A percentile compares a stretch with the other conserved stretches of the same genome.
These are phyloP conservation scores for Rhizopus arrhizus DNA, from an alignment of 371 early-diverging fungal genomes.

Conservation along the genomic window DNA sequence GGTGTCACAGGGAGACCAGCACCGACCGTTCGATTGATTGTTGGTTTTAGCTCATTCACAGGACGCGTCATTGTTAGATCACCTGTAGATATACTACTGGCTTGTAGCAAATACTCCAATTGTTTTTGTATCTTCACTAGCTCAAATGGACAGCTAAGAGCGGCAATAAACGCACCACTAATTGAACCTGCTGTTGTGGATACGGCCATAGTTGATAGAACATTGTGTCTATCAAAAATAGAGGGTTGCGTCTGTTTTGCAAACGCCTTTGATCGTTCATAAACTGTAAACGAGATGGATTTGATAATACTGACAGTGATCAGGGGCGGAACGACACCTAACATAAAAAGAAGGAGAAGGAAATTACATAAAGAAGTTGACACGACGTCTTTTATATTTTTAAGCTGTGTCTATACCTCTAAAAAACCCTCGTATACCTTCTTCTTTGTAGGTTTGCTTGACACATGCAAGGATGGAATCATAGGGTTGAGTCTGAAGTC, in stretches of 20 bases:
- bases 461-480: constrained; percentile 70
- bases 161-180: constrained; percentile 70
- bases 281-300: constrained; percentile 76
- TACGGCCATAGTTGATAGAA: constrained; percentile 52
- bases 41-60: constrained; percentile 13
- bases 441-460: constrained; percentile 65
- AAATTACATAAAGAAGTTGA: background rate
- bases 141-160: constrained; percentile 77
- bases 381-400: background rate
- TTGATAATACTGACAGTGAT: constrained; percentile 79
- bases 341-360: background rate
- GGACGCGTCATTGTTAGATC: constrained; percentile 34
- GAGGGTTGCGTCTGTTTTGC: constrained; percentile 29
- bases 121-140: constrained; percentile 83
- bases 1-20: constrained; percentile 38
- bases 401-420: constrained; percentile 47
- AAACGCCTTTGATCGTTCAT: constrained; percentile 57
- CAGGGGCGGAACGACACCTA: constrained; percentile 76
- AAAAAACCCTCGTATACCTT: constrained; percentile 76
- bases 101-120: constrained; percentile 65
- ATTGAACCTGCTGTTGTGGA: constrained; percentile 65
- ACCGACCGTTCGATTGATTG: constrained; percentile 35
- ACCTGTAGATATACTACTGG: constrained; percentile 55
- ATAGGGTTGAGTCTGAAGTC: constrained; percentile 81
- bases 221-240: constrained; percentile 30